Conservation (phyloP, 1,284 basidiomycete species). For the Marasmius oreades region DNA sequence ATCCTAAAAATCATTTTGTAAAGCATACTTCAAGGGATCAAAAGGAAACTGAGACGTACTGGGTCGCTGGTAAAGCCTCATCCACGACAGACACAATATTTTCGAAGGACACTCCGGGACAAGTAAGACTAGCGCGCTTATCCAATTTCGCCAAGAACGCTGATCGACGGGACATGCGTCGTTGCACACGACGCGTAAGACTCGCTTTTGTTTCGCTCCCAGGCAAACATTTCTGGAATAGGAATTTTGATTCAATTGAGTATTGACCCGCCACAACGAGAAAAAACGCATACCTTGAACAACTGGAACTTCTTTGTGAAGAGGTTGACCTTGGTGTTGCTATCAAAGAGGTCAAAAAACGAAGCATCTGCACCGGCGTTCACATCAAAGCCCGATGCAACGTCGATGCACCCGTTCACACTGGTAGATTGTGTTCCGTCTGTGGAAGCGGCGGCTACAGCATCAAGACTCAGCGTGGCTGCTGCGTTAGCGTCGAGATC, state of each 20-base stretch:
- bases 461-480: constrained; percentile 26
- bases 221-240: background rate
- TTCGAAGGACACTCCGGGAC: background rate
- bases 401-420: constrained; percentile 1
- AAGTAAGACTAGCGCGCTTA: background rate
- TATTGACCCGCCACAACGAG: background rate
- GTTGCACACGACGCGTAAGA: background rate
- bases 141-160: background rate
- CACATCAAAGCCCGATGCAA: constrained; percentile 7
- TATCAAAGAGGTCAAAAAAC: constrained; percentile 11
- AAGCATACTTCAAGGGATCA: background rate
- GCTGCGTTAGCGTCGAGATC: constrained; percentile 34
- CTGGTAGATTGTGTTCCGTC: background rate
- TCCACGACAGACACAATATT: background rate
- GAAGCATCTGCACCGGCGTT: constrained; percentile 12
- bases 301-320: constrained; percentile 10
- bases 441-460: constrained; percentile 5
- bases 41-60: background rate
- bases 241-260: too few relatives aligned
- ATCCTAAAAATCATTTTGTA: background rate
- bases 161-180: background rate
- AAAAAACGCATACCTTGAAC: constrained; percentile 1
- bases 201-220: background rate
- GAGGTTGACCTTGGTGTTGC: constrained; percentile 9
- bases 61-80: background rate